These are phyloP conservation scores for Sporothrix dimorphospora DNA, from an alignment of 2,329 filamentous ascomycete species.

Conservation along the genomic window DNA sequence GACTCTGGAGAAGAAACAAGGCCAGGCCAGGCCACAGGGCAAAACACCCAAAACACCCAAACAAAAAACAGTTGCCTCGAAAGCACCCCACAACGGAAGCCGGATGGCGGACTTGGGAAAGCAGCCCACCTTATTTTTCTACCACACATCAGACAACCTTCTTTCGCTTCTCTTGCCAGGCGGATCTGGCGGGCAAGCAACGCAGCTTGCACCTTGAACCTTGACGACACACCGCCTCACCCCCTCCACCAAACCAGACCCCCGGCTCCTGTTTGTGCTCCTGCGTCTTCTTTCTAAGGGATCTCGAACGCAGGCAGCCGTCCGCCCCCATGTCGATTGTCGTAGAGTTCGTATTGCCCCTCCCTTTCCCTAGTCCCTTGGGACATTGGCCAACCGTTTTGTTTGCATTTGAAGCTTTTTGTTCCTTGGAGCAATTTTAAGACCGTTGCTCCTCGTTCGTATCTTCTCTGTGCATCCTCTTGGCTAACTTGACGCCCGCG, in stretches of 20 bases:
- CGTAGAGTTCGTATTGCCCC: slow-evolving; percentile 48
- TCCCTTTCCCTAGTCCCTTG: background rate
- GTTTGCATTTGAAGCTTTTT: background rate
- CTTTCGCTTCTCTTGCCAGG: background rate
- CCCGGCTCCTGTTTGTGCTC: background rate
- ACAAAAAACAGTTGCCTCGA: background rate
- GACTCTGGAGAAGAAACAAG: slow-evolving; percentile 4
- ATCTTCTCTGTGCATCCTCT: background rate
- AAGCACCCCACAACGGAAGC: background rate
- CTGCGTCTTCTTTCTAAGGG: slow-evolving; percentile 1
- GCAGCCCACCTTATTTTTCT: slow-evolving; percentile 21
- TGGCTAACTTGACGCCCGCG: slow-evolving; percentile 12
- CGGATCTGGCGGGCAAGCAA: slow-evolving; percentile 15
- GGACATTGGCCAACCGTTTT: background rate
- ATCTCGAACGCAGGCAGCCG: slow-evolving; percentile 24
- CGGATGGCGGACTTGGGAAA: slow-evolving; percentile 2
- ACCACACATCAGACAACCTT: slow-evolving; percentile 13
- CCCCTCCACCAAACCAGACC: background rate
- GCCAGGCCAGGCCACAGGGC: background rate
- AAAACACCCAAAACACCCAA: background rate
- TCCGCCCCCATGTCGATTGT: slow-evolving; percentile 49
- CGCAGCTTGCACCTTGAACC: background rate
- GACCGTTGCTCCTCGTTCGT: background rate
- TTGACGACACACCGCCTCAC: slow-evolving; percentile 4
- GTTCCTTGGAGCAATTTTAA: background rate